These are phyloP conservation scores for Tricholoma hemisulphureum DNA, from an alignment of 768 basidiomycete species.

Conservation along the genomic window DNA sequence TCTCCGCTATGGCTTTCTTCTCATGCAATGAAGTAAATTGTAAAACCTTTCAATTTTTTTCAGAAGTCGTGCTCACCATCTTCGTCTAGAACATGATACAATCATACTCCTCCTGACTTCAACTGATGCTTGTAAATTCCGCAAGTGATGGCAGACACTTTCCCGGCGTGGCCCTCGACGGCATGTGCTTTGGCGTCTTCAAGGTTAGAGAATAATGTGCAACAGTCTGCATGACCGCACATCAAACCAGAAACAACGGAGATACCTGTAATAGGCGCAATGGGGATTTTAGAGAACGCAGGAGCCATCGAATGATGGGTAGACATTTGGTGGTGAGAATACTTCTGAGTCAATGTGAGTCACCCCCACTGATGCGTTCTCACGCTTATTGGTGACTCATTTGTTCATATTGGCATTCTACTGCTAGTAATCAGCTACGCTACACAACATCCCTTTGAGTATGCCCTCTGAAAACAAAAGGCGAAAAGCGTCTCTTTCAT, in stretches of 20 bases:
- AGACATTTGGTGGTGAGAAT: background rate
- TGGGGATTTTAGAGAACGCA: background rate
- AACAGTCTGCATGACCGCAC: background rate
- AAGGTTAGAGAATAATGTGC: background rate
- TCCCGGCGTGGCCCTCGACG: background rate
- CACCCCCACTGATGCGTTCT: background rate
- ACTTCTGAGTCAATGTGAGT: background rate
- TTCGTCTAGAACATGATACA: background rate
- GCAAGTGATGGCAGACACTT: background rate
- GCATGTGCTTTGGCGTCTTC: background rate
- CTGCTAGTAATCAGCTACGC: background rate
- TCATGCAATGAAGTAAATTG: background rate
- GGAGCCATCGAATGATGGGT: background rate
- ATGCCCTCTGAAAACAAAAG: background rate
- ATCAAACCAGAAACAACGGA: background rate
- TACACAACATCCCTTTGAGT: background rate
- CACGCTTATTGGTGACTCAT: background rate
- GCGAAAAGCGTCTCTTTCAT: constrained; percentile 1
- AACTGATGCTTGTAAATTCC: background rate
- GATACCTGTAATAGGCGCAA: background rate
- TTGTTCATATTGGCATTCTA: background rate
- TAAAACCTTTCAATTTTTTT: background rate
- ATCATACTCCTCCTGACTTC: background rate
- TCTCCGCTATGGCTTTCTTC: background rate
- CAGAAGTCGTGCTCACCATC: background rate